These are phyloP conservation scores for Pascua sp. DNA, from an alignment of 1,284 basidiomycete genomes.

Conservation along the genomic window DNA sequence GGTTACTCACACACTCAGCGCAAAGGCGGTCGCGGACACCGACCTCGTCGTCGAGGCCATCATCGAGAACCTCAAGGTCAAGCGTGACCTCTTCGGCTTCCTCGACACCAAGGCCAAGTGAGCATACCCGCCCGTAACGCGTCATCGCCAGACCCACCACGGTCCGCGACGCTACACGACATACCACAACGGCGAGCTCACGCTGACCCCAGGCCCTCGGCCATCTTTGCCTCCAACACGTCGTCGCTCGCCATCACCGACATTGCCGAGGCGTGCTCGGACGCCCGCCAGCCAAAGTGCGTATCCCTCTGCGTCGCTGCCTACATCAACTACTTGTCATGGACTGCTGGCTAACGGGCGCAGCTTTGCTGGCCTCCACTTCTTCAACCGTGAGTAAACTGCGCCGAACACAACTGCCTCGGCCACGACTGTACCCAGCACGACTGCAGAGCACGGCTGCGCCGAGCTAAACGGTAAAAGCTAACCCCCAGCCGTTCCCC, in stretches of 20 bases:
- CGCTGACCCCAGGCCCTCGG: background rate
- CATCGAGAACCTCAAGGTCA: slow-evolving; percentile 57
- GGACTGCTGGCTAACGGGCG: background rate
- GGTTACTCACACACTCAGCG: slow-evolving; percentile 28
- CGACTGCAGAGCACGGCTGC: too few species aligned
- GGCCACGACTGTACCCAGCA: too few species aligned
- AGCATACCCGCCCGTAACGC: slow-evolving; percentile 3
- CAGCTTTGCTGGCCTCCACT: slow-evolving; percentile 56
- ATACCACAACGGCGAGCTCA: background rate
- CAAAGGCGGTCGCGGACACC: slow-evolving; percentile 51
- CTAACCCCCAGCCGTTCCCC: slow-evolving; percentile 40
- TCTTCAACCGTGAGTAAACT: slow-evolving; percentile 51
- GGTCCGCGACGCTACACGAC: background rate
- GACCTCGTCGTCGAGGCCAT: slow-evolving; percentile 61
- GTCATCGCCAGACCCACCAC: too few species aligned
- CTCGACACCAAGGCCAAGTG: slow-evolving; percentile 54
- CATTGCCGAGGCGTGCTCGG: slow-evolving; percentile 51
- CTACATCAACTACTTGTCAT: background rate
- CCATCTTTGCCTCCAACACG: slow-evolving; percentile 59
- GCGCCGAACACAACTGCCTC: too few species aligned
- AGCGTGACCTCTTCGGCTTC: slow-evolving; percentile 56
- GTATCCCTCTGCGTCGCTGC: background rate
- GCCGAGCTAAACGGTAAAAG: too few species aligned
- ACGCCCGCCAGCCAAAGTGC: slow-evolving; percentile 45
- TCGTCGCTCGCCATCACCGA: slow-evolving; percentile 55